Base-by-base conservation (phyloP, 1,139 yeast species). In the Magnusiomyces fungicola region DNA sequence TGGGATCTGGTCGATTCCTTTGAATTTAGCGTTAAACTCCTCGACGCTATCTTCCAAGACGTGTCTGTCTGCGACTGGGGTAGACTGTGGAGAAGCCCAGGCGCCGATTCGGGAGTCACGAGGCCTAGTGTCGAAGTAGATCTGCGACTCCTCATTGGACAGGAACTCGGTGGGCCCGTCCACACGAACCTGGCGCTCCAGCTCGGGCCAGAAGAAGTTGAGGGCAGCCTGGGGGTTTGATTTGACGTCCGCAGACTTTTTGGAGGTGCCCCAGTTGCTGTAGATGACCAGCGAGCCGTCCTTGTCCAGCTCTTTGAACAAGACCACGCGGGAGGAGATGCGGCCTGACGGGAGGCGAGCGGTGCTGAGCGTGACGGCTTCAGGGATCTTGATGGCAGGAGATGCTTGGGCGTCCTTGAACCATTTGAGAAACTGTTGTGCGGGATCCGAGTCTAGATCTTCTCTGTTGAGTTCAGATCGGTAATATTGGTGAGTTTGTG, bases 81-180 rank as follows among this genome's bases (percentile, higher is more conserved):
- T 73, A 40, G 90, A 80, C 71, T 92, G 98, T 1, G 95, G 95
- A 42, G 95, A 83, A 0, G 97, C 85, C 96, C 97, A 90, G 0
- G 98, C 98, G 23, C 98, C 97, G 54, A 92, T 81, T 63, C 86
- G 81, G 22, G 96, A 85, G 4, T 95, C 97, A 54, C 95, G 74
- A 33, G 98, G 97, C 61, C 98, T 76, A 1, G 96, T 84, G 49
- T 79, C 76, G 67, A 80, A 92, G 68, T 92, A 92, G 49, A 82
- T 73, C 58, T 83, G 80, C 9, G 89, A 78, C 37, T 85, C 87
- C 58, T 84, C 90, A 53, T 81, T 74, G 30, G 80, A 72, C 32
- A 90, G 84, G 55, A 75, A 78, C 64, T 86, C 95, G 61, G 88
- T 81, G 12, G 71, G 58, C 33, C 98, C 98, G 66, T 92, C 98